Evolutionary conservation across 2,329 filamentous ascomycete genomes (phyloP).

Genomic region (Penicillium sp.): DNA sequence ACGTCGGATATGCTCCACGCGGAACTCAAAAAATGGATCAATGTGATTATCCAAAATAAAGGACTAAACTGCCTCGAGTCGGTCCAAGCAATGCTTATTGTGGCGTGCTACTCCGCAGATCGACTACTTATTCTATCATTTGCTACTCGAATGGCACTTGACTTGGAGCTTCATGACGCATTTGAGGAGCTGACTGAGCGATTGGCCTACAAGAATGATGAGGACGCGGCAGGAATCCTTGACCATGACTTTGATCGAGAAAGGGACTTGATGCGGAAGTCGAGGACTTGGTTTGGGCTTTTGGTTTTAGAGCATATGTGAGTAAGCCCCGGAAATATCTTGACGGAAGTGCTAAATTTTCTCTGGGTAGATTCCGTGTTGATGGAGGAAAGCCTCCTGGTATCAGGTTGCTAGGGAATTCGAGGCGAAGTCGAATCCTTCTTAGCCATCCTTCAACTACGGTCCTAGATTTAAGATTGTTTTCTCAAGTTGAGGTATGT

Average conservation of each 20-base stretch:
- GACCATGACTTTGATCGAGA: conserved; percentile 16
- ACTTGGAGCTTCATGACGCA: conserved; percentile 48
- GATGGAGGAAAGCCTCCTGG: conserved; percentile 49
- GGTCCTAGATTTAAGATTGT: conserved; percentile 51
- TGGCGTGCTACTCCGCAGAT: conserved; percentile 56
- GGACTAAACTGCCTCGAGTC: conserved; percentile 47
- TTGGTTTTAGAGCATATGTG: conserved; percentile 54
- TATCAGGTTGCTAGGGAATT: conserved; percentile 37
- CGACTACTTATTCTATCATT: conserved; percentile 52
- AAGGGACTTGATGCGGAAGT: conserved; percentile 41
- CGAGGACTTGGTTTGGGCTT: conserved; percentile 54
- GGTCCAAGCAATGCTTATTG: conserved; percentile 53
- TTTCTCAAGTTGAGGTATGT: conserved; percentile 52
- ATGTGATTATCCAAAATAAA: conserved; percentile 45
- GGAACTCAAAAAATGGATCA: conserved; percentile 47
- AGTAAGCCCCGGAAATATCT: neutral
- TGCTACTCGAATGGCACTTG: conserved; percentile 53
- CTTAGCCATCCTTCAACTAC: conserved; percentile 47
- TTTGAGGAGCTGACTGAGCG: conserved; percentile 41
- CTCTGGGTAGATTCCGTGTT: conserved; percentile 35
- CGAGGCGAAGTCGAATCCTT: conserved; percentile 48
- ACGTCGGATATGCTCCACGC: conserved; percentile 47
- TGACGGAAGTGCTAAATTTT: neutral
- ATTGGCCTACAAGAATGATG: conserved; percentile 27
- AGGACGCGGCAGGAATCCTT: conserved; percentile 13